These are phyloP conservation scores for Taphrina wiesneri DNA, from an alignment of 1,139 yeast genomes.

Conservation along the genomic window DNA sequence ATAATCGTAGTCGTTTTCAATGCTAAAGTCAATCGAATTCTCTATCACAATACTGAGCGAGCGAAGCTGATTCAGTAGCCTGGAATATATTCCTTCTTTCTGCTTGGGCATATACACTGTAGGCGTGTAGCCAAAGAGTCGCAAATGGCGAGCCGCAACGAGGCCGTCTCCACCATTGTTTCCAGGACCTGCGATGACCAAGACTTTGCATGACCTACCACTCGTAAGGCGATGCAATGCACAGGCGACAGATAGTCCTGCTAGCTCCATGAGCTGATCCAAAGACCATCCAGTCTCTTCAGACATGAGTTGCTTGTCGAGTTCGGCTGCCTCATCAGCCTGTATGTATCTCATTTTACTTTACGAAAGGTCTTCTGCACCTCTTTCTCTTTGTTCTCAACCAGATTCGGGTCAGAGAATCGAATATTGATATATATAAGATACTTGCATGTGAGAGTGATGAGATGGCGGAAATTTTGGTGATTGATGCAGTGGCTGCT, in stretches of 20 bases:
- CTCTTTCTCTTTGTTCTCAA: background rate
- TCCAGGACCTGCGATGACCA: constrained; percentile 49
- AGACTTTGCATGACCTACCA: constrained; percentile 49
- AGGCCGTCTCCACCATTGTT: constrained; percentile 77
- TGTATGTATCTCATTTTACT: constrained; percentile 38
- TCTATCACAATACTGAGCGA: constrained; percentile 56
- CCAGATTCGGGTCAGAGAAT: too few relatives aligned
- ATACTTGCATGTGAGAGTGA: background rate
- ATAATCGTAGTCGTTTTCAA: constrained; percentile 45
- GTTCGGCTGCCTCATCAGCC: constrained; percentile 72
- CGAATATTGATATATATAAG: background rate
- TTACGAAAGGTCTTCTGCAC: background rate
- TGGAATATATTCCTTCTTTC: constrained; percentile 45
- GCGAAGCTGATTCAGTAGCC: constrained; percentile 60
- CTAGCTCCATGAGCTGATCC: constrained; percentile 66
- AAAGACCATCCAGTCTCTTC: constrained; percentile 54
- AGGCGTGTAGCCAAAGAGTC: constrained; percentile 76
- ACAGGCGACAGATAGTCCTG: constrained; percentile 92
- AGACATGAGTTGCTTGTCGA: constrained; percentile 87
- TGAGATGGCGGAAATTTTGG: background rate
- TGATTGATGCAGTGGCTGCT: background rate
- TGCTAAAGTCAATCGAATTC: constrained; percentile 45
- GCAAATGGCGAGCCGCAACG: constrained; percentile 89
- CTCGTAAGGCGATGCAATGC: constrained; percentile 59
- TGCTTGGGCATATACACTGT: constrained; percentile 53